These are phyloP conservation scores for Picochlorum costavermella DNA, from an alignment of 139 green algal genomes.

Conservation along the genomic window DNA sequence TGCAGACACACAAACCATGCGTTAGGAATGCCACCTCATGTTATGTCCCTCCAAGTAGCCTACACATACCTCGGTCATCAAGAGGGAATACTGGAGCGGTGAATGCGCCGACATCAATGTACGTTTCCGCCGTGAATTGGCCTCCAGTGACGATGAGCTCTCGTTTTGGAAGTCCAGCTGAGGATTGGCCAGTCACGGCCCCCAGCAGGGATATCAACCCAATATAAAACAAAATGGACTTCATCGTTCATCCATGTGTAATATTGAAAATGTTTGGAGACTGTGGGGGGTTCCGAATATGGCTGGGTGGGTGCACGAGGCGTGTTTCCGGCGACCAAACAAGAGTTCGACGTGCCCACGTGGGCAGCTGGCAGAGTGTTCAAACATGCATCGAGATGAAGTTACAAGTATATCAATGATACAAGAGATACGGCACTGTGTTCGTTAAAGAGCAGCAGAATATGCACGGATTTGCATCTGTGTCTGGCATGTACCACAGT, in stretches of 20 bases:
- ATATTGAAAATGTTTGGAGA: too few species aligned
- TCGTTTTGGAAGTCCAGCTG: neutral
- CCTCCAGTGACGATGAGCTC: neutral
- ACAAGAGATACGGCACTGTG: too few species aligned
- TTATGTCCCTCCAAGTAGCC: too few species aligned
- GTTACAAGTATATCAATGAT: too few species aligned
- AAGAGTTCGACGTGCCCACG: neutral
- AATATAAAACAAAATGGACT: too few species aligned
- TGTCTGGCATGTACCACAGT: too few species aligned
- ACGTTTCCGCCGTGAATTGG: neutral
- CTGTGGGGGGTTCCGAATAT: neutral
- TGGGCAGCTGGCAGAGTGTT: neutral
- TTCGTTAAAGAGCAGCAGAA: too few species aligned
- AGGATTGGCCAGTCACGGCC: neutral
- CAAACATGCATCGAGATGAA: too few species aligned
- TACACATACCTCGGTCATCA: neutral
- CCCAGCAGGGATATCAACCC: neutral
- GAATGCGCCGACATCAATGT: slow-evolving; percentile 1
- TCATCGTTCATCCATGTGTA: too few species aligned
- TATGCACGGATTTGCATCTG: too few species aligned
- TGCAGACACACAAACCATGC: neutral
- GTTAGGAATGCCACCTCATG: too few species aligned
- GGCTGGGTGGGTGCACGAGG: neutral
- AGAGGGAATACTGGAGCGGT: neutral
- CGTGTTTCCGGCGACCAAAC: neutral